phyloP scores from a whole-genome alignment of 2,329 filamentous ascomycete species.

The Sporothrix euskadiensis region DNA sequence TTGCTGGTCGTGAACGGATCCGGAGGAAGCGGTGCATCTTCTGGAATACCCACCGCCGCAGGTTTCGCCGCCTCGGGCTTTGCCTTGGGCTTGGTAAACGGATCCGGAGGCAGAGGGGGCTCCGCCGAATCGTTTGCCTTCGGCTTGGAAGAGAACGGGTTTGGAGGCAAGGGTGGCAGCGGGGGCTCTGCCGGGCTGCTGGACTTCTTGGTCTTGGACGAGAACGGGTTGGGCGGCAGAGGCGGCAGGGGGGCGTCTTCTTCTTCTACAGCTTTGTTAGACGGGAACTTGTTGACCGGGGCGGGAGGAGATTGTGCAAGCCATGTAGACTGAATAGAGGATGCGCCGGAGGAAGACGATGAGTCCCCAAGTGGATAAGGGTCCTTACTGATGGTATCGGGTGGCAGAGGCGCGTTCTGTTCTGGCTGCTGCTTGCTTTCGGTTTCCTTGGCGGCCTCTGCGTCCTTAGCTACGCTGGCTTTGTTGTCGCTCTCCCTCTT shows the following conservation, averaged over 20 bases:
- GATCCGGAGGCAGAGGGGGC: slow-evolving; percentile 37
- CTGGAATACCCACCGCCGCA: not conserved
- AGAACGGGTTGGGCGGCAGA: slow-evolving; percentile 30
- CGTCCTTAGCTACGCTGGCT: slow-evolving; percentile 38
- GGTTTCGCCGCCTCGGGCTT: not conserved
- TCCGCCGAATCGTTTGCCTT: slow-evolving; percentile 32
- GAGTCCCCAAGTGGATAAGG: slow-evolving; percentile 53
- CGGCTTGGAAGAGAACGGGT: slow-evolving; percentile 39
- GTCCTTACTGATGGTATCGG: slow-evolving; percentile 57
- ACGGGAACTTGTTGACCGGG: slow-evolving; percentile 12
- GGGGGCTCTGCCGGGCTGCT: slow-evolving; percentile 18
- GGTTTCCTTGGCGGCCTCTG: slow-evolving; percentile 41
- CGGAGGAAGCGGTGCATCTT: slow-evolving; percentile 36
- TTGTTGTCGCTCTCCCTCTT: slow-evolving; percentile 36
- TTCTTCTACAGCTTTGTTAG: slow-evolving; percentile 35
- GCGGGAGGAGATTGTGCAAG: slow-evolving; percentile 17
- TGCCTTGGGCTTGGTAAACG: slow-evolving; percentile 27
- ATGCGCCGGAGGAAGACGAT: slow-evolving; percentile 53
- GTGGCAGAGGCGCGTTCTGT: slow-evolving; percentile 48
- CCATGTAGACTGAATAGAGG: slow-evolving; percentile 38
- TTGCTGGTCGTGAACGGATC: slow-evolving; percentile 39
- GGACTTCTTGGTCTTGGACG: slow-evolving; percentile 27
- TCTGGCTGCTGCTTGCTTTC: slow-evolving; percentile 39
- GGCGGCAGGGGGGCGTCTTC: slow-evolving; percentile 36
- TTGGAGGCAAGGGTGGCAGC: slow-evolving; percentile 34